Base-by-base conservation (phyloP, 2,329 filamentous ascomycete species). In the Alternaria triticimaculans region DNA sequence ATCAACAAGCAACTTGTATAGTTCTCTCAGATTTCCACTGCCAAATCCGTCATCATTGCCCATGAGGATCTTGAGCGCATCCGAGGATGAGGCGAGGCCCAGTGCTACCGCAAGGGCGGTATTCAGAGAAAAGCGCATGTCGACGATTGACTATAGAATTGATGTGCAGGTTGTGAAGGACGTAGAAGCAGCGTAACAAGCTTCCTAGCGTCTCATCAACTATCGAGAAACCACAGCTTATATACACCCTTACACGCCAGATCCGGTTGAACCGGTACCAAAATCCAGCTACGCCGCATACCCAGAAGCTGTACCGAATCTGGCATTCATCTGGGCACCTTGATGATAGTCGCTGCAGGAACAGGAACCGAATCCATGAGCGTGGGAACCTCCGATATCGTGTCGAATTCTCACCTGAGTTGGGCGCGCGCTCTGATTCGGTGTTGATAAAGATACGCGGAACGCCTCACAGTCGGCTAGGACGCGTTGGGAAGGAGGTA, bases 1-100 rank as follows among this genome's bases (percentile, higher is more conserved):
- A 21, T 64, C 67, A 18, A 76, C 70, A 14, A 79, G 59, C 18
- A 73, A 51, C 11, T 68, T 68, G 61, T 79, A 78, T 6, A 76
- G 66, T 58, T 81, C 78, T 30, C 79, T 74, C 18, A 80, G 44
- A 26, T 82, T 76, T 5, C 77, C 79, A 49, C 72, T 72, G 2
- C 71, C 79, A 55, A 80, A 82, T 11, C 79, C 80, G 63, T 82
- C 80, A 62, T 82, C 80, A 57, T 82, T 81, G 46, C 74, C 75
- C 65, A 81, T 71, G 5, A 82, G 65, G 49, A 81, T 80, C 63
- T 78, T 79, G 51, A 78, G 58, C 6, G 67, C 72, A 59, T 71
- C 58, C 21, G 65, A 55, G 3, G 67, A 56, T 5, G 60, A 63
- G 5, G 65, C 63, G 25, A 74, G 63, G 23, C 67, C 64, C 23